Conservation (phyloP, 2,329 filamentous ascomycete species). For the Phyllosticta citriasiana region DNA sequence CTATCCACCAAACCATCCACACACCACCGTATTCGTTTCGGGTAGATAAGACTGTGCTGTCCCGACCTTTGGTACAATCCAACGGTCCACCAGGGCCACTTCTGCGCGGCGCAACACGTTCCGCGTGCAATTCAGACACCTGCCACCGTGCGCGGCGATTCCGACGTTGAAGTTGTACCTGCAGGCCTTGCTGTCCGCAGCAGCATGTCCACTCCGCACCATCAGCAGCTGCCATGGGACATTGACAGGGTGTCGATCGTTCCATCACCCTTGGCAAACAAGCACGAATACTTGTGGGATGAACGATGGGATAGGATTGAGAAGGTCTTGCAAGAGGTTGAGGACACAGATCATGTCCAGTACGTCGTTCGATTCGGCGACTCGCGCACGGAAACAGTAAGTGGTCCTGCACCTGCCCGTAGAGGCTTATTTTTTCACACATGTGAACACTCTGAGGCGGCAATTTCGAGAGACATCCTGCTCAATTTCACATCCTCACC, state of each 20-base stretch:
- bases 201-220: neutral
- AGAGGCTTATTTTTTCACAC: neutral
- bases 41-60: neutral
- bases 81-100: neutral
- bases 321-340: constrained; percentile 30
- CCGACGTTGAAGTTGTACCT: neutral
- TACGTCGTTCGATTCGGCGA: constrained; percentile 36
- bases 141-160: neutral
- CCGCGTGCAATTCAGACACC: neutral
- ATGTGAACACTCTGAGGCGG: neutral
- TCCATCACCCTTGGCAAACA: constrained; percentile 12
- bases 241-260: neutral
- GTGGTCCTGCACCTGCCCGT: constrained; percentile 15
- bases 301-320: constrained; percentile 26
- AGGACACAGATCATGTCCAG: constrained; percentile 20
- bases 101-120: neutral
- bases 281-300: constrained; percentile 25
- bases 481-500: neutral
- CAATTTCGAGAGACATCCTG: neutral
- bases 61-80: neutral
- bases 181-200: neutral
- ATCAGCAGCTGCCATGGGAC: neutral
- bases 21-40: neutral
- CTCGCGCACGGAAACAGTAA: constrained; percentile 31
- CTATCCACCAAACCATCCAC: neutral